Base-by-base conservation (phyloP, 169 alveolate species). In the Hepatocystis sp. region DNA sequence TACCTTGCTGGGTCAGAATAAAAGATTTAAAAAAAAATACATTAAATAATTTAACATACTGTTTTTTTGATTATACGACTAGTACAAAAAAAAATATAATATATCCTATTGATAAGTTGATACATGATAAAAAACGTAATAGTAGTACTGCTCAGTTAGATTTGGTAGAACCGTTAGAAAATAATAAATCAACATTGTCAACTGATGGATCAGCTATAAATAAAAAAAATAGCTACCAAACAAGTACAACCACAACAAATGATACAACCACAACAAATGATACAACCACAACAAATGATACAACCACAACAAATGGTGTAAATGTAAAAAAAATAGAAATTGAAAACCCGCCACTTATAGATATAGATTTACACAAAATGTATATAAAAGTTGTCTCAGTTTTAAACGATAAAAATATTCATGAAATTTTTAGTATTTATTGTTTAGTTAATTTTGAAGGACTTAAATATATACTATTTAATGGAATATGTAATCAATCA, bases 1-100 rank as follows among this genome's bases (percentile, higher is more conserved):
- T 78, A 13, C 89, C 89, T 25, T 78, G 89, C 11, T 78, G 89
- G 89, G 25, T 78, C 21, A 78, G 61, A 44, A 40, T 78, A 21
- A 60, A 61, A 52, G 81, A 49, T 17, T 25, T 78, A 19, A 78
- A 60, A 39, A 23, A 46, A 25, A 78, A 78, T 52, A 11, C 8
- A 1, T 17, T 58, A 0, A 61, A 51, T 23, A 78, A 78, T 61
- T 47, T 78, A 27, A 60, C 84, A 1, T 78, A 78, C 56, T 78
- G 89, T 19, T 78, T 60, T 55, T 78, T 78, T 39, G 89, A 78
- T 52, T 78, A 64, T 25, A 78, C 30, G 0, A 51, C 66, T 0
- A 13, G 23, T 0, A 30, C 19, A 17, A 60, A 66, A 32, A 78
- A 78, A 32, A 78, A 63, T 39, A 23, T 78, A 13, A n/a, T n/a